Percentiles rank a stretch among this genome's conserved stretches.
Conservation (phyloP, 495 filamentous ascomycete genomes). For the Aspergillus kassunensis region DNA sequence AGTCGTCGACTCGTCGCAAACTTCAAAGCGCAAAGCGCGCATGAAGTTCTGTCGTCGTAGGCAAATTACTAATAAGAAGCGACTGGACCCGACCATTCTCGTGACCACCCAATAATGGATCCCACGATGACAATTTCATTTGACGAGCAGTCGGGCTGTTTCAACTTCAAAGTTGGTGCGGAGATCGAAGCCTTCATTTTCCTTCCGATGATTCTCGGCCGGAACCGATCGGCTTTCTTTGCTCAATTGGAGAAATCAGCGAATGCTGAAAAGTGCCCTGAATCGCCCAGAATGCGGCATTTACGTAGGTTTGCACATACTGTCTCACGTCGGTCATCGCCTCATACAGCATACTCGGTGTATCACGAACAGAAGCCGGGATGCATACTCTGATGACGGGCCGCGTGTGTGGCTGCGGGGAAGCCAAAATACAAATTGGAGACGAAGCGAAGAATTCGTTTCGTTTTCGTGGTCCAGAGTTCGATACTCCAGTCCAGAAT, state of each 20-base stretch:
- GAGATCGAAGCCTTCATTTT: background rate
- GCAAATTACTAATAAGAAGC: conserved; percentile 12
- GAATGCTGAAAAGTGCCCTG: conserved; percentile 3
- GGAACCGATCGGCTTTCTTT: conserved; percentile 6
- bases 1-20: background rate
- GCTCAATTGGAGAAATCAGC: no score
- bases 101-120: conserved; percentile 9
- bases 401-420: conserved; percentile 15
- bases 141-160: background rate
- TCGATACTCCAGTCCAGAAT: conserved; percentile 11
- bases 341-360: background rate
- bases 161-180: conserved; percentile 5
- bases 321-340: background rate
- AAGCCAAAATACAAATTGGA: background rate
- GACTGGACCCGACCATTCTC: conserved; percentile 3
- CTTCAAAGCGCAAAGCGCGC: background rate
- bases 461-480: conserved; percentile 5
- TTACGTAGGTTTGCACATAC: background rate
- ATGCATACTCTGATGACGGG: background rate
- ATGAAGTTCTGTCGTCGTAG: no score
- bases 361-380: background rate
- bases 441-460: conserved; percentile 3
- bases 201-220: conserved; percentile 11
- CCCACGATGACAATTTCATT: conserved; percentile 4
- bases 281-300: background rate